phyloP scores from a whole-genome alignment of 1,139 yeast species.

The Candida gigantensis region DNA sequence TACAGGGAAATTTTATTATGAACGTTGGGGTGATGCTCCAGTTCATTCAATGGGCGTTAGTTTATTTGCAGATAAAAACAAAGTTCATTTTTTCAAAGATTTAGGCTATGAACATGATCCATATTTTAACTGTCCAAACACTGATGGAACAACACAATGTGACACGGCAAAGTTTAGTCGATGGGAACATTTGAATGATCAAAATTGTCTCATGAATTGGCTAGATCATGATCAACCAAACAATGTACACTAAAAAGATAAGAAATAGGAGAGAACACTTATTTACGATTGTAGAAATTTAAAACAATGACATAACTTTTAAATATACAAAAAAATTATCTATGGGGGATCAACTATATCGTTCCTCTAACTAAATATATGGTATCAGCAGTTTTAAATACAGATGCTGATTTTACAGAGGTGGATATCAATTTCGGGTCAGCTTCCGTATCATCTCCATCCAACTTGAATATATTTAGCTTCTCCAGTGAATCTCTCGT shows the following conservation, averaged over 20 bases:
- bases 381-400: conserved; percentile 50
- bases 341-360: no score
- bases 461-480: conserved; percentile 45
- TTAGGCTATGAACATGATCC: conserved; percentile 80
- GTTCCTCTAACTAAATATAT: conserved; percentile 61
- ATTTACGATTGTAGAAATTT: neutral
- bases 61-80: conserved; percentile 66
- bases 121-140: conserved; percentile 69
- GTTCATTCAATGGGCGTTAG: conserved; percentile 78
- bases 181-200: conserved; percentile 48
- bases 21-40: conserved; percentile 93
- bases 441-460: conserved; percentile 21
- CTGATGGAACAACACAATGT: conserved; percentile 31
- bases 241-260: conserved; percentile 11
- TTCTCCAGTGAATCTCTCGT: conserved; percentile 44
- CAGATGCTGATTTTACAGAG: conserved; percentile 15
- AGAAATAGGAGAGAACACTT: neutral
- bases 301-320: neutral
- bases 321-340: no score
- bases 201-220: conserved; percentile 79
- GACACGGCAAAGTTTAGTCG: conserved; percentile 33
- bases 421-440: conserved; percentile 23
- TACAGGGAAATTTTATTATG: conserved; percentile 80
- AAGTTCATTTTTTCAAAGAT: conserved; percentile 86
- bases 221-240: conserved; percentile 41